Evolutionary conservation across 2,329 filamentous ascomycete genomes (phyloP), one percentile per base, ranked within the genome.

Genomic region (Nigrospora oryzae): DNA sequence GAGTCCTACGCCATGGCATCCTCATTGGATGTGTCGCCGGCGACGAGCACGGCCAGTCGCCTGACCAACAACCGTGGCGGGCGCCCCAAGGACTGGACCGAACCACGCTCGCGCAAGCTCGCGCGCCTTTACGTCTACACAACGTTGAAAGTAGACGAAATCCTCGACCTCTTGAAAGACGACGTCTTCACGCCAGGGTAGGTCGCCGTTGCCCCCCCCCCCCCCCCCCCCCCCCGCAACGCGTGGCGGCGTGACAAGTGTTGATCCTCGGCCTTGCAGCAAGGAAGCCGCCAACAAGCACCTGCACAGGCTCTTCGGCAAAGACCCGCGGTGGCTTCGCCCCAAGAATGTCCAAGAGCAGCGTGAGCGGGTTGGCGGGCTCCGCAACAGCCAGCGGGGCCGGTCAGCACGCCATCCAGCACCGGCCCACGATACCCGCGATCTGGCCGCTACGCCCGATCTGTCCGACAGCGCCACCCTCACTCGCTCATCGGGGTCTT

Each of bases 261-360:
- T 53, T 52, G 46, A 53, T 40, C 40, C 47, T 48, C 44, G 51
- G 23, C 31, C 15, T 35, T 36, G 46, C 46, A 77, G 75, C 34
- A 72, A 72, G 52, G 76, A 79, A 52, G 79, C 77, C 28, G 75
- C 73, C 32, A 75, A 77, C 54, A 80, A 81, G 61, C 77, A 73
- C 17, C 69, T 80, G 50, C 73, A 74, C 44, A 63, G 65, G 8
- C 69, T 78, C 49, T 67, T 81, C 31, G 76, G 78, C 50, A 77
- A 80, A 49, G 74, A 81, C 34, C 74, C 76, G 30, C 68, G 77
- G 55, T 79, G 76, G 68, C 64, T 80, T 41, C 71, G 74, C 16
- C 75, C 77, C 1, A 69, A 68, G 47, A 68, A 64, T 33, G 63
- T 69, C 11, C 64, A 67, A 15, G 75, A 80, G 42, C 76, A 78